Conservation (phyloP, 2,329 filamentous ascomycete genomes). For the Orbilia javanica region DNA sequence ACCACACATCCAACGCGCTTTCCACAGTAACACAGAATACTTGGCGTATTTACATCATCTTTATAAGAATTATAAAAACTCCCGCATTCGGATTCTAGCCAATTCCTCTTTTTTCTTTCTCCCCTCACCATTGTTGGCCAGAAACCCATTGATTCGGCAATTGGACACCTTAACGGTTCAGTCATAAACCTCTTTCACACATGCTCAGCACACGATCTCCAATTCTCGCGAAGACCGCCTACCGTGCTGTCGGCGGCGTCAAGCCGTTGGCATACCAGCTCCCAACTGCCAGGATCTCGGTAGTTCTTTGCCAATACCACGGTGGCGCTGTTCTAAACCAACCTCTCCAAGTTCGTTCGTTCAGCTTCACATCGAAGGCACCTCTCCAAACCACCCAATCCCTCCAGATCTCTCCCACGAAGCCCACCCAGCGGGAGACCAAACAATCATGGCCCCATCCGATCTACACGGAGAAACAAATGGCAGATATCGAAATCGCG, state of each 20-base stretch:
- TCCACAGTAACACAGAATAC: slow-evolving; percentile 13
- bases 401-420: slow-evolving; percentile 32
- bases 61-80: background rate
- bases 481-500: slow-evolving; percentile 76
- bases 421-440: slow-evolving; percentile 64
- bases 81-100: background rate
- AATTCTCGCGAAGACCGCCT: slow-evolving; percentile 49
- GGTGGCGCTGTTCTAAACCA: slow-evolving; percentile 20
- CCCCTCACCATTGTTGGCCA: background rate
- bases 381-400: slow-evolving; percentile 32
- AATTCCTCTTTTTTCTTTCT: background rate
- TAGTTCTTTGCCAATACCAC: slow-evolving; percentile 49
- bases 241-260: slow-evolving; percentile 39
- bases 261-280: slow-evolving; percentile 31
- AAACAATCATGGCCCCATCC: slow-evolving; percentile 78
- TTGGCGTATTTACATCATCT: slow-evolving; percentile 5
- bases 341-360: slow-evolving; percentile 26
- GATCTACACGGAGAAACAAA: slow-evolving; percentile 81
- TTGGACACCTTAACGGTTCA: background rate
- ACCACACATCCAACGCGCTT: slow-evolving; percentile 23
- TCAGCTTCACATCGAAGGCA: slow-evolving; percentile 55
- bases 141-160: background rate
- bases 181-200: slow-evolving; percentile 10
- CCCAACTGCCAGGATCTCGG: slow-evolving; percentile 38
- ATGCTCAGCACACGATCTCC: slow-evolving; percentile 54